These are phyloP conservation scores for Conticribra weissflogii DNA, from an alignment of 108 stramenopile species.

Conservation along the genomic window DNA sequence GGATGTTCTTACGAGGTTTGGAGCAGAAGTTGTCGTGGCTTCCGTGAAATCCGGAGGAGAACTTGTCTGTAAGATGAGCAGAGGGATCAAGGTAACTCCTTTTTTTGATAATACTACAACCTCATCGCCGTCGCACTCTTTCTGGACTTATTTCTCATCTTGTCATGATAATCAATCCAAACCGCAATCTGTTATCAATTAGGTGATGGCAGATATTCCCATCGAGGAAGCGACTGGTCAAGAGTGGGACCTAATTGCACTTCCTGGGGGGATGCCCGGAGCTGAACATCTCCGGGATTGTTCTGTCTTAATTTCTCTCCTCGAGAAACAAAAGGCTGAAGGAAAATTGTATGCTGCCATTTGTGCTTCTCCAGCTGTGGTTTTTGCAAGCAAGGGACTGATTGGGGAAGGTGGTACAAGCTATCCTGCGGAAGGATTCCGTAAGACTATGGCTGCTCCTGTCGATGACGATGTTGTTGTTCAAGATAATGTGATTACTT, in stretches of 20 bases:
- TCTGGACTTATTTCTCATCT: neutral
- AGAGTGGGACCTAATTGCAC: constrained; percentile 86
- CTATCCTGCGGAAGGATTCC: constrained; percentile 85
- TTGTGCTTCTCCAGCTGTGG: constrained; percentile 91
- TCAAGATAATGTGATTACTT: constrained; percentile 68
- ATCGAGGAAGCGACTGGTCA: constrained; percentile 82
- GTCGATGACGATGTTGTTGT: constrained; percentile 72
- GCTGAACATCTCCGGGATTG: constrained; percentile 85
- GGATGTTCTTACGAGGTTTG: constrained; percentile 91
- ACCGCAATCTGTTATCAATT: neutral
- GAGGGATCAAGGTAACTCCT: constrained; percentile 70
- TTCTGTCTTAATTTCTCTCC: constrained; percentile 56
- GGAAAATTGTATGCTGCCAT: constrained; percentile 78
- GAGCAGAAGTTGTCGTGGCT: constrained; percentile 90
- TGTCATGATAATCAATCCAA: too few relatives aligned
- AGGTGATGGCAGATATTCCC: constrained; percentile 83
- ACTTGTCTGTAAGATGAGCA: constrained; percentile 84
- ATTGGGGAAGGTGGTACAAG: constrained; percentile 84
- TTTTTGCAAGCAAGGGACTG: constrained; percentile 75
- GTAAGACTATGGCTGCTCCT: constrained; percentile 55
- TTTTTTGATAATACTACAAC: neutral
- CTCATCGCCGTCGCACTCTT: neutral
- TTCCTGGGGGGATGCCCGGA: constrained; percentile 87
- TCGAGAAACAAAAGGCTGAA: constrained; percentile 71
- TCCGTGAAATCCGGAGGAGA: constrained; percentile 83